Conservation (phyloP, 2,329 filamentous ascomycete genomes). For the Cladosporium colombiae region DNA sequence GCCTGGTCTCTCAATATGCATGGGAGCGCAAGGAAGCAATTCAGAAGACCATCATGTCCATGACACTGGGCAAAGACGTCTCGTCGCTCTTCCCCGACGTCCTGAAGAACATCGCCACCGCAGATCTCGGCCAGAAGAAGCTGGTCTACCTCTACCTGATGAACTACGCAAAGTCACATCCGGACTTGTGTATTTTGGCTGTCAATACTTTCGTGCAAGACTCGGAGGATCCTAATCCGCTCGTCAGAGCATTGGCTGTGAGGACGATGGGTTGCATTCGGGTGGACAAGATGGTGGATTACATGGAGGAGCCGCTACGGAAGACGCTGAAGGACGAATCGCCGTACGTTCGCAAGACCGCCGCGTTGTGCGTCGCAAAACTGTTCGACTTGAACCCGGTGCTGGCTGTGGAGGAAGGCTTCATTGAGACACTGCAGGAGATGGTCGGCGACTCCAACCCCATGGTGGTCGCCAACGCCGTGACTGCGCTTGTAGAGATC, state of each 20-base stretch:
- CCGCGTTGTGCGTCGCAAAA: conserved; percentile 96
- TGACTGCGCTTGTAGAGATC: conserved; percentile 91
- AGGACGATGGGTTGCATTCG: conserved; percentile 98
- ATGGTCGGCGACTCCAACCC: conserved; percentile 96
- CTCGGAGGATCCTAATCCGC: conserved; percentile 95
- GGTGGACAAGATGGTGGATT: conserved; percentile 99
- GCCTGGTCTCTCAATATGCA: conserved; percentile 96
- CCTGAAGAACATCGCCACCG: conserved; percentile 96
- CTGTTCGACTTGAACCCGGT: conserved; percentile 90
- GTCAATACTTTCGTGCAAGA: conserved; percentile 99
- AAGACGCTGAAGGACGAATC: conserved; percentile 97
- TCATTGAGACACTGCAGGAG: conserved; percentile 89
- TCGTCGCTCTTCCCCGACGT: conserved; percentile 97
- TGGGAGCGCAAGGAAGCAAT: conserved; percentile 98
- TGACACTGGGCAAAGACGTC: conserved; percentile 98
- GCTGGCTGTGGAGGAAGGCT: conserved; percentile 96
- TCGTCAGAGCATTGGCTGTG: conserved; percentile 92
- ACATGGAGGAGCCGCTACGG: conserved; percentile 96
- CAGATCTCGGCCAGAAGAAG: conserved; percentile 97
- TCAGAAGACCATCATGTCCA: conserved; percentile 99
- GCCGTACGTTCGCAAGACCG: conserved; percentile 96
- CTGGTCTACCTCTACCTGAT: conserved; percentile 98
- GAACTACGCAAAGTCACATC: conserved; percentile 99
- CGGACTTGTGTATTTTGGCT: conserved; percentile 95
- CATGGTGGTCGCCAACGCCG: conserved; percentile 98